Evolutionary conservation across 129 eudicot genomes (phyloP), one percentile per base, ranked within the genome.

Genomic region (Pulicaria dysenterica): DNA sequence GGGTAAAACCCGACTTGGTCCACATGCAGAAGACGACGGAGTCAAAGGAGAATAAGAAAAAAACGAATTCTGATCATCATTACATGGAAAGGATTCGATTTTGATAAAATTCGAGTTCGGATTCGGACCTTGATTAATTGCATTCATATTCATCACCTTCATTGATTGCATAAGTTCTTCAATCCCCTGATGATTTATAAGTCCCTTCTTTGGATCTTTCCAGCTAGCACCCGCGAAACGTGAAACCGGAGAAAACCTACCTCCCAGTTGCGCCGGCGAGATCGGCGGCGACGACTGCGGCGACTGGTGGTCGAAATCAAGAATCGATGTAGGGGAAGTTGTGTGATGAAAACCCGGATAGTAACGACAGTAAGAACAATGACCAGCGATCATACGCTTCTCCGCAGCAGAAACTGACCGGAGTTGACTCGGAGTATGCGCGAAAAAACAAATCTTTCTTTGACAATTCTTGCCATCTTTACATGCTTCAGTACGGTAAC

Each of bases 401-500:
- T 81, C 67, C 6, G 60, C 37, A 7, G 91, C 82, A 8, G 75
- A 15, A 9, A 85, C 44, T 13, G 83, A 61, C 0, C 97, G 89
- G 8, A 92, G 86, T 78, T 92, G 93, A 3, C 83, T 70, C 0
- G 91, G 56, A 4, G 92, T 79, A 44, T 91, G 97, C 12, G 97
- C 96, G 42, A 91, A 91, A 53, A 91, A 91, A 15, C 97, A 91
- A 0, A 91, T 80, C 77, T 88, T 91, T 12, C 97, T 37, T 65
- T 80, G 81, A 59, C 97, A 91, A 50, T 69, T 86, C 82, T 74
- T 82, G 0, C 97, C 97, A 19, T 91, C 97, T 69, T 91, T 91
- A 56, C 97, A 88, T 0, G 93, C 89, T 82, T 88, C 90, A 0
- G 97, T 91, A 0, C 97, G 81, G 42, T 91, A 90, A 6, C 95